A percentile compares a stretch with the other conserved stretches of the same genome.
These are phyloP conservation scores for Daphne laureola DNA, from an alignment of 441 rosid genomes.

Conservation along the genomic window DNA sequence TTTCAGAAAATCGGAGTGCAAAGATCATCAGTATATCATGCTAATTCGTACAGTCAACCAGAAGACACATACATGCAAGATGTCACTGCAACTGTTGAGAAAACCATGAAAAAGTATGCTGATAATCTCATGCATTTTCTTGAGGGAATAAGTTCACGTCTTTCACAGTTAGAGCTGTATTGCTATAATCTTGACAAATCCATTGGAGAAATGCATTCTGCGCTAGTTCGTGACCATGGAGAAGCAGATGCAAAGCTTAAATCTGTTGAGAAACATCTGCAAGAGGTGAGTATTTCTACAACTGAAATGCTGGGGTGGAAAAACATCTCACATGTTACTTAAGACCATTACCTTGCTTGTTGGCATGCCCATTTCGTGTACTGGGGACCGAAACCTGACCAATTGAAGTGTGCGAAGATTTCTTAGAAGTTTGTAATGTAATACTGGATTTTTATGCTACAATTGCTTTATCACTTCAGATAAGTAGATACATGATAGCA, in stretches of 20 bases:
- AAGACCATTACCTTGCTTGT: too few relatives aligned
- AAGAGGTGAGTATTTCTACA: slow-evolving; percentile 49
- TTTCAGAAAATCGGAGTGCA: slow-evolving; percentile 70
- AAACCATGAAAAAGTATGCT: slow-evolving; percentile 64
- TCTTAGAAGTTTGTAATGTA: too few relatives aligned
- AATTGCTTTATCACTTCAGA: too few relatives aligned
- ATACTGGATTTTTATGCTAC: too few relatives aligned
- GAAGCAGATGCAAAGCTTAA: slow-evolving; percentile 81
- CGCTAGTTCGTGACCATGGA: slow-evolving; percentile 51
- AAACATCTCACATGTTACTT: too few relatives aligned
- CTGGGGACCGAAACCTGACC: too few relatives aligned
- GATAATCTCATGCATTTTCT: slow-evolving; percentile 81
- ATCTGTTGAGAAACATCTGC: slow-evolving; percentile 83
- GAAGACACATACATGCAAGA: slow-evolving; percentile 68
- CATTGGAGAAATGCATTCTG: slow-evolving; percentile 81
- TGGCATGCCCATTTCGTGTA: too few relatives aligned
- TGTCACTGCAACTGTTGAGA: slow-evolving; percentile 49
- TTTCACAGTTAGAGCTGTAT: slow-evolving; percentile 76
- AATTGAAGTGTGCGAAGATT: too few relatives aligned
- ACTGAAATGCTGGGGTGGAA: background rate
- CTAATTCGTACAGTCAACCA: slow-evolving; percentile 61
- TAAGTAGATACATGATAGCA: too few relatives aligned
- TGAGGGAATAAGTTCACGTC: slow-evolving; percentile 87
- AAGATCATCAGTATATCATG: slow-evolving; percentile 47
- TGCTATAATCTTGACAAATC: slow-evolving; percentile 93